phyloP scores from a whole-genome alignment of 352 stramenopile genomes.

The Pythium apleroticum region DNA sequence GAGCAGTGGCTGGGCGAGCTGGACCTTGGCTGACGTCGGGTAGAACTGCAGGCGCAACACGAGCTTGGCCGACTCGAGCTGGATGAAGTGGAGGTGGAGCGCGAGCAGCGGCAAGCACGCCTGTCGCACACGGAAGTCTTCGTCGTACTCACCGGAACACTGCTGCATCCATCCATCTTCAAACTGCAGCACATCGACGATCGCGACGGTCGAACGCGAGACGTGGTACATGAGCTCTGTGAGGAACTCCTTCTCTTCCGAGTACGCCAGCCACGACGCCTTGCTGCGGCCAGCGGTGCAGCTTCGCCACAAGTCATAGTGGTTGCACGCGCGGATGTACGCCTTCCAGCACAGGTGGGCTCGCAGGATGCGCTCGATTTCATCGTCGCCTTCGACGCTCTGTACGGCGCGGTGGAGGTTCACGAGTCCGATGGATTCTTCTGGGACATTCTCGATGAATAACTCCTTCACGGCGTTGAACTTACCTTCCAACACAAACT shows the following conservation, averaged over 20 bases:
- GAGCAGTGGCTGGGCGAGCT: constrained; percentile 58
- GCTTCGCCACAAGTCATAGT: constrained; percentile 75
- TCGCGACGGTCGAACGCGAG: constrained; percentile 42
- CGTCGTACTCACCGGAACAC: constrained; percentile 45
- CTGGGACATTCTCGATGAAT: constrained; percentile 54
- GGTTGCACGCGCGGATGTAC: constrained; percentile 59
- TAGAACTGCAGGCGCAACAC: constrained; percentile 75
- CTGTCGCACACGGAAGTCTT: constrained; percentile 45
- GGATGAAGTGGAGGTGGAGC: constrained; percentile 76
- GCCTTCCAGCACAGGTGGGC: constrained; percentile 72
- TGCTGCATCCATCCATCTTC: constrained; percentile 70
- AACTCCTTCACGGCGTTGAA: constrained; percentile 57
- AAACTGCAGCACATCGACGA: constrained; percentile 80
- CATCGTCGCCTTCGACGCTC: constrained; percentile 33
- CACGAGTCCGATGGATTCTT: constrained; percentile 70
- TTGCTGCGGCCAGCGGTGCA: constrained; percentile 37
- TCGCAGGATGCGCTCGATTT: constrained; percentile 58
- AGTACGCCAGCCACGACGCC: constrained; percentile 45
- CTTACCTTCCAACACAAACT: constrained; percentile 78
- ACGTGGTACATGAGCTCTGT: constrained; percentile 78
- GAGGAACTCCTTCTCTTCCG: constrained; percentile 76
- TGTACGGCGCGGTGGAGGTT: constrained; percentile 52
- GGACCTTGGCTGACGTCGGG: constrained; percentile 46
- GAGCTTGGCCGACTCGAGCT: constrained; percentile 71
- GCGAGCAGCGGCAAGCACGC: constrained; percentile 68